phyloP scores from a whole-genome alignment of 129 eudicot species.

The Kitagawia praeruptora region DNA sequence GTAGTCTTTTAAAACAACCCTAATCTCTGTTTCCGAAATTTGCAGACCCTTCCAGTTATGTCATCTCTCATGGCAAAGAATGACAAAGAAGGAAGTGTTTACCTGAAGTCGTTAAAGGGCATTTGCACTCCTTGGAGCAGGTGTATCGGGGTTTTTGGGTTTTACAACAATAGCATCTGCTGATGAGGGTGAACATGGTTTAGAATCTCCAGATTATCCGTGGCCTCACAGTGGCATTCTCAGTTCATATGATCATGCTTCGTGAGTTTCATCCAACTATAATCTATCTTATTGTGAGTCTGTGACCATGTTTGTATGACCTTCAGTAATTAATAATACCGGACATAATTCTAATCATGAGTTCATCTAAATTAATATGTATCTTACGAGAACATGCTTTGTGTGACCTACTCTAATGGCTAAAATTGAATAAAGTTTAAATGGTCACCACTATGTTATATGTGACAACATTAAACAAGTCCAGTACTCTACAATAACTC shows the following conservation, averaged over 20 bases:
- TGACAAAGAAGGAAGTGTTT: conserved; percentile 29
- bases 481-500: neutral
- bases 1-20: neutral
- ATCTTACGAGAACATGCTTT: neutral
- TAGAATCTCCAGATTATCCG: conserved; percentile 35
- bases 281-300: neutral
- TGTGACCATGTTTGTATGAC: neutral
- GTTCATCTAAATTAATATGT: neutral
- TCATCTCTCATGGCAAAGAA: conserved; percentile 25
- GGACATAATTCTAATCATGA: conserved; percentile 5
- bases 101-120: conserved; percentile 26
- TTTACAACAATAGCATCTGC: conserved; percentile 40
- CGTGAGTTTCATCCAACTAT: conserved; percentile 23
- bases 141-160: conserved; percentile 37
- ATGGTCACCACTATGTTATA: neutral
- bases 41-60: conserved; percentile 32
- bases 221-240: conserved; percentile 67
- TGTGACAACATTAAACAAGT: neutral
- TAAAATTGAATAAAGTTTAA: neutral
- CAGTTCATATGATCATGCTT: conserved; percentile 53
- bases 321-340: neutral
- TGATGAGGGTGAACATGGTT: conserved; percentile 55
- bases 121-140: conserved; percentile 43
- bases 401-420: neutral
- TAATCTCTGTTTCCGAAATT: neutral